Percentiles rank a stretch among this genome's conserved stretches.
Evolutionary conservation across 2,329 filamentous ascomycete species (phyloP).

Genomic region (Neurospora crassa): DNA sequence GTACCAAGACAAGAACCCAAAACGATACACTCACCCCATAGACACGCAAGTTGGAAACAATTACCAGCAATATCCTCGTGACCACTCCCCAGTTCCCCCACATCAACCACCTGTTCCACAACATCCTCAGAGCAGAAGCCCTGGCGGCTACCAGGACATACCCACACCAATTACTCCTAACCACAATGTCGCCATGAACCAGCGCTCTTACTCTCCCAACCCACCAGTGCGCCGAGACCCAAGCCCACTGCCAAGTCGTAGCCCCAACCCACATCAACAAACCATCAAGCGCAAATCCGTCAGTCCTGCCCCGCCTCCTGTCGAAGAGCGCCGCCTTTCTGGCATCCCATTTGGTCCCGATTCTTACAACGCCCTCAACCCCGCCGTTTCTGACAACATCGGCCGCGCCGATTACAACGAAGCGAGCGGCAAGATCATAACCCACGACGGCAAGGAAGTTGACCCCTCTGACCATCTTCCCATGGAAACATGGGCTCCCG

Average conservation of each 20-base stretch:
- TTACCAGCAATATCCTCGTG: constrained; percentile 20
- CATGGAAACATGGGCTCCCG: constrained; percentile 67
- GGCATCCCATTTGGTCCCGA: constrained; percentile 65
- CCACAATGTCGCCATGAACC: constrained; percentile 27
- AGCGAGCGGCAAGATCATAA: constrained; percentile 60
- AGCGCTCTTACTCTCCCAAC: constrained; percentile 33
- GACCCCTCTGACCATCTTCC: constrained; percentile 76
- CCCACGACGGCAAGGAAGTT: constrained; percentile 64
- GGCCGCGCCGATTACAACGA: constrained; percentile 36
- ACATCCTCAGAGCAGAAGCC: constrained; percentile 32
- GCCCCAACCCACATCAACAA: constrained; percentile 19
- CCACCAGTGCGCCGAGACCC: constrained; percentile 20
- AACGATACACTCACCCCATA: constrained; percentile 34
- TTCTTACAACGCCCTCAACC: constrained; percentile 65
- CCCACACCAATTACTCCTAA: constrained; percentile 17
- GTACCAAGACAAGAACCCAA: constrained; percentile 40
- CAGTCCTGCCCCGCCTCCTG: constrained; percentile 53
- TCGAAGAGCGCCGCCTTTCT: constrained; percentile 42
- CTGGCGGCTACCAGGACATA: constrained; percentile 29
- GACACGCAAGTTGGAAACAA: constrained; percentile 28
- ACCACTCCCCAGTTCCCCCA: constrained; percentile 21
- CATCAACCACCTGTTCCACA: neutral
- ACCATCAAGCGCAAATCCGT: constrained; percentile 63
- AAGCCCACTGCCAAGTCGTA: constrained; percentile 31
- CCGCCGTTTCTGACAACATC: constrained; percentile 32